Evolutionary conservation across 306 rosid genomes (phyloP).

Genomic region (Vigna nakashimae): DNA sequence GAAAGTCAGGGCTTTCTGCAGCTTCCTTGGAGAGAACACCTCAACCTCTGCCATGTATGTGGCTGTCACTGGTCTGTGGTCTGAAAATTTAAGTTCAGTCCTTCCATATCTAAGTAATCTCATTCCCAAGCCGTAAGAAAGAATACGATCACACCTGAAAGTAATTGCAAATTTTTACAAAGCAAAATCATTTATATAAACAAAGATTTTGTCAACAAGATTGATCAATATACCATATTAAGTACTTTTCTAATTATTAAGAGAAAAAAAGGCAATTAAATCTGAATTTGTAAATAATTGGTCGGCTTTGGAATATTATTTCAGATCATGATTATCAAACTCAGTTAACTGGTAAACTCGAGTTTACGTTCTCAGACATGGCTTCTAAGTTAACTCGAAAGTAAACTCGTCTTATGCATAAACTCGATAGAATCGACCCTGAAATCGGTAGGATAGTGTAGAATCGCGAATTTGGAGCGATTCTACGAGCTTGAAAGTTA

Average conservation of each 20-base stretch:
- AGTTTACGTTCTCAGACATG: too few relatives aligned
- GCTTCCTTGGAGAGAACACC: constrained; percentile 78
- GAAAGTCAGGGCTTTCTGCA: constrained; percentile 80
- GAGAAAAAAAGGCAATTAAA: not conserved
- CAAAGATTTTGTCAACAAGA: not conserved
- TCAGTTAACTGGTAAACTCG: too few relatives aligned
- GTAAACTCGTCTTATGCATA: too few relatives aligned
- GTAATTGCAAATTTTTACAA: not conserved
- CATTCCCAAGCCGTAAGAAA: constrained; percentile 77
- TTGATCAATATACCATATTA: not conserved
- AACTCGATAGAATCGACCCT: too few relatives aligned
- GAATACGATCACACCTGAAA: constrained; percentile 94
- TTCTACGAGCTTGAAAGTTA: too few relatives aligned
- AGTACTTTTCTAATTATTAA: not conserved
- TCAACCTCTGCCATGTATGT: constrained; percentile 85
- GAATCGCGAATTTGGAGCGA: too few relatives aligned
- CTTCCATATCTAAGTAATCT: constrained; percentile 68
- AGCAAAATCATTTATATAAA: not conserved
- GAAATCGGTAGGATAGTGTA: too few relatives aligned
- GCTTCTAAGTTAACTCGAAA: too few relatives aligned
- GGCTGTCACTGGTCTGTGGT: constrained; percentile 95
- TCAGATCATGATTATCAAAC: too few relatives aligned
- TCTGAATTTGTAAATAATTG: not conserved
- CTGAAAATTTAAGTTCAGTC: constrained; percentile 74
- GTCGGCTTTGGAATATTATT: too few relatives aligned